These are phyloP conservation scores for Carpinus fangiana DNA, from an alignment of 306 rosid genomes.

Conservation along the genomic window DNA sequence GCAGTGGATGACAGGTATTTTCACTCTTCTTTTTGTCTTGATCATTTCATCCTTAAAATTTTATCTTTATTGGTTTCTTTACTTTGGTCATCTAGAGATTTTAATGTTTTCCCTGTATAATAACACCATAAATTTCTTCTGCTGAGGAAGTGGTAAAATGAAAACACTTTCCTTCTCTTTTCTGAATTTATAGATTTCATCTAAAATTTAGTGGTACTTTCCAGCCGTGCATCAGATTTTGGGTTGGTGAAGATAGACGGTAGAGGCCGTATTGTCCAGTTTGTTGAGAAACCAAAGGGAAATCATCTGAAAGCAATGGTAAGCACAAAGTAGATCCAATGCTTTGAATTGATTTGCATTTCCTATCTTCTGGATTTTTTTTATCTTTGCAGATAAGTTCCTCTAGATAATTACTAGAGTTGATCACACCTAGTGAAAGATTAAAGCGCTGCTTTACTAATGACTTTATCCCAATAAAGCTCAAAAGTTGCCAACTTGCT, in stretches of 20 bases:
- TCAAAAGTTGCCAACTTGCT: background rate
- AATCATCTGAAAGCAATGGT: constrained; percentile 76
- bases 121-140: background rate
- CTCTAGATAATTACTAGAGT: background rate
- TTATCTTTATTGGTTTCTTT: constrained; percentile 1
- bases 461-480: background rate
- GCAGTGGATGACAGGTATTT: constrained; percentile 69
- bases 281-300: constrained; percentile 80
- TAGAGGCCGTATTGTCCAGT: constrained; percentile 64
- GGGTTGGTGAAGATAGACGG: constrained; percentile 82
- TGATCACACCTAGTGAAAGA: constrained; percentile 9
- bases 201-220: constrained; percentile 27
- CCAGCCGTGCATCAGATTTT: constrained; percentile 85
- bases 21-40: constrained; percentile 24
- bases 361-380: background rate
- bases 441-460: constrained; percentile 5
- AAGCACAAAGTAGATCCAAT: constrained; percentile 17
- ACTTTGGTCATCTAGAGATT: background rate
- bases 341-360: constrained; percentile 9
- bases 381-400: background rate
- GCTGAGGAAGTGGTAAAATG: background rate
- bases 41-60: background rate
- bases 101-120: background rate
- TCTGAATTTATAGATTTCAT: constrained; percentile 11
- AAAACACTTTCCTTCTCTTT: background rate